Base-by-base conservation (phyloP, 768 basidiomycete species). In the Hortiboletus campestris region DNA sequence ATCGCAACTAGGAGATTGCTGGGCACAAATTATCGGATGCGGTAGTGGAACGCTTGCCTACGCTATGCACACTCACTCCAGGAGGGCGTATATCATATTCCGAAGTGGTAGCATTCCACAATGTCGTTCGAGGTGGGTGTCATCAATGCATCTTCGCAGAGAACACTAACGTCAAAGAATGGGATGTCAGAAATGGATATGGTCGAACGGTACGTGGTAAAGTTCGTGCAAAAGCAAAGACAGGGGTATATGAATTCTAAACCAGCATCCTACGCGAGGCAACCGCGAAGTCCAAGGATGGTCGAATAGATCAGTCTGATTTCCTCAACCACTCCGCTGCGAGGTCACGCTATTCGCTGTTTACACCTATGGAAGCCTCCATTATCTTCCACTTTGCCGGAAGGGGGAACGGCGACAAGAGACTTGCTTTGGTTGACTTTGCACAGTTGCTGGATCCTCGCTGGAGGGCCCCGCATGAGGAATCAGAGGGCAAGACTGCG, bases 371-470 rank as follows among this genome's bases (percentile, higher is more conserved):
- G 91, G 96, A 98, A 72, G 93, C 90, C n/a, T 84, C 89, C 50
- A 97, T 98, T 66, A 86, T 99, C 65, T 99, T 98, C 76, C 96
- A 99, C 72, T 98, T 98, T 75, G 94, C 94, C 28, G 87, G 91
- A 13, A 84, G 94, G 45, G 95, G 94, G 14, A 75, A 78, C 43
- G 75, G 77, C 4, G 76, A 76, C 45, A 84, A 86, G 64, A 82
- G 94, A 20, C 80, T 99, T 49, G 83, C 93, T 11, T 73, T 96
- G 38, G 73, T 91, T 42, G 97, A 99, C 71, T 99, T 99, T 72
- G 92, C 87, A 19, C 92, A 95, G 65, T 74, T 98, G 22, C 75
- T 98, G 51, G 95, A 98, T 69, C 91, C 95, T 16, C 85, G 85
- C 59, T 95, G 94, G 93, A 79, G 78, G 59, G 79, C 86, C 6